Base-by-base conservation (phyloP, 192 early-diverging fungal species). In the Paraglomus occultum region DNA sequence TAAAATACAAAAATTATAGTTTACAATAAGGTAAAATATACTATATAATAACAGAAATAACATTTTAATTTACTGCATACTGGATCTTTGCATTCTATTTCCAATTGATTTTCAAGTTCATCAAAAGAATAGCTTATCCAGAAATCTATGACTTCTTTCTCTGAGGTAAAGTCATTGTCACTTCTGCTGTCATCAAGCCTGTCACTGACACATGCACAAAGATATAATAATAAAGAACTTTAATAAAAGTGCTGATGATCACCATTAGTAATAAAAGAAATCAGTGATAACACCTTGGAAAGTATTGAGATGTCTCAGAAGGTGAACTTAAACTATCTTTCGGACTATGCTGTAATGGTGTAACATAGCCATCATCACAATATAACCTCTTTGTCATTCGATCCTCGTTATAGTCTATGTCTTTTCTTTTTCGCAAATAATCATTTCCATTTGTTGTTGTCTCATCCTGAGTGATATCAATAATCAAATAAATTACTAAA, bases 1-100 rank as follows among this genome's bases (percentile, higher is more conserved):
- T 64, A 64, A 64, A 64, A 64, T 20, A 47, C 9, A 22, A 48
- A 64, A 64, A 64, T 64, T 14, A 51, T 51, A 51, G 20, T 64
- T 44, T 14, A 40, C 22, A n/a, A n/a, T n/a, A n/a, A n/a, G n/a
- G n/a, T n/a, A n/a, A n/a, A n/a, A n/a, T n/a, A n/a, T n/a, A 20
- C 18, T 64, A 48, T 20, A 43, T 44, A 42, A 64, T 45, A 64
- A 64, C 62, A 48, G 62, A 42, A 42, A 64, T 64, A 44, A 64
- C 40, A 64, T 44, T 42, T 64, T 14, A 20, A 51, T 51, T 51
- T 51, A 51, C 51, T 64, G 46, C 40, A 45, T 48, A 64, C 40
- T 51, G 15, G 51, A 51, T 17, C 51, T 51, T 51, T 51, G 20
- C n/a, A 51, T 51, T 51, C 51, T 51, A 51, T 51, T 51, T 51